phyloP scores from a whole-genome alignment of 2,329 filamentous ascomycete species.

The Juglanconis juglandina region DNA sequence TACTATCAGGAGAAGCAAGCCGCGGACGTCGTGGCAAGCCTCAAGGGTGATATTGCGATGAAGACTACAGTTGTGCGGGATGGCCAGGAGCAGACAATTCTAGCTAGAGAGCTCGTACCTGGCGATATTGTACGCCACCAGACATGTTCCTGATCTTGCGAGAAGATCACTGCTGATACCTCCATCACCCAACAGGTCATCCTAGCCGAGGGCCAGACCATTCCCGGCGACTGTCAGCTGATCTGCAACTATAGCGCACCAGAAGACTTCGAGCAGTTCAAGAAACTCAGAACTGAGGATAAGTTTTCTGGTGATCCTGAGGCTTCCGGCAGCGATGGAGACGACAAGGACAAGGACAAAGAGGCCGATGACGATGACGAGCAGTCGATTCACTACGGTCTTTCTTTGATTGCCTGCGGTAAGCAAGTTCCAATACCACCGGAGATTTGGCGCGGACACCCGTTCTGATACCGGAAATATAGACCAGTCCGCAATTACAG shows the following conservation, averaged over 20 bases:
- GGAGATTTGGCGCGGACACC: constrained; percentile 42
- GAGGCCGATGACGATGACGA: constrained; percentile 13
- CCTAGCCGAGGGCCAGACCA: constrained; percentile 65
- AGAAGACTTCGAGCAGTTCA: constrained; percentile 40
- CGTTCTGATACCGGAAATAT: constrained; percentile 29
- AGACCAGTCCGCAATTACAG: constrained; percentile 78
- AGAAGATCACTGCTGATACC: constrained; percentile 36
- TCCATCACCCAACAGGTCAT: constrained; percentile 44
- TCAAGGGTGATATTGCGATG: constrained; percentile 75
- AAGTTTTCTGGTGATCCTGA: constrained; percentile 34
- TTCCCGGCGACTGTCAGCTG: constrained; percentile 64
- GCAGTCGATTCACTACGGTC: constrained; percentile 10
- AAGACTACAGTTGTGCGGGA: constrained; percentile 65
- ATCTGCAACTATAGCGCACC: constrained; percentile 69
- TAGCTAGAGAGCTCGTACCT: constrained; percentile 67
- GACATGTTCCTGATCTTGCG: not conserved
- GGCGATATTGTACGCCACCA: constrained; percentile 53
- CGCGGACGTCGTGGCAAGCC: constrained; percentile 66
- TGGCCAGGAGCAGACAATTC: constrained; percentile 63
- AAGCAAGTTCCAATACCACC: not conserved
- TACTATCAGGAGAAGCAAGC: constrained; percentile 78
- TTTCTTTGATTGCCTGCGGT: constrained; percentile 15
- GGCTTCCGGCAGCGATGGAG: constrained; percentile 14
- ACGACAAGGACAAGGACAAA: constrained; percentile 20
- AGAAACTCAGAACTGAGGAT: constrained; percentile 64